Conservation (phyloP, 2,329 filamentous ascomycete genomes). For the Sphaerostilbella broomeana region DNA sequence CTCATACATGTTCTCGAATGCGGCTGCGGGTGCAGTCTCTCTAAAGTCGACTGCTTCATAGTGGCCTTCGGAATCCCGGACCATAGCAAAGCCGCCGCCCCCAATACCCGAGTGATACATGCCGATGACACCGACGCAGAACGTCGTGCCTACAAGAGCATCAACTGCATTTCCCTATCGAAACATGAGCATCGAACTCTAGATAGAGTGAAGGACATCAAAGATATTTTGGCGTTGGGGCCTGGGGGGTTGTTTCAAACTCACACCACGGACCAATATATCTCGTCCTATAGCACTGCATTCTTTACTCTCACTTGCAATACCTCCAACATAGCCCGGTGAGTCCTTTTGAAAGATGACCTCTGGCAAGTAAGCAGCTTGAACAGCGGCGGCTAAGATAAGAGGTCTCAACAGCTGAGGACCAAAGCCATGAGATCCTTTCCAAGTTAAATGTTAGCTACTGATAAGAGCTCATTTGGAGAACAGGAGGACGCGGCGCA, state of each 20-base stretch:
- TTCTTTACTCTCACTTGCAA: conserved; percentile 62
- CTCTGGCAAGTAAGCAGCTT: conserved; percentile 16
- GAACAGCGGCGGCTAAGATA: conserved; percentile 6
- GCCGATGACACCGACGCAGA: conserved; percentile 68
- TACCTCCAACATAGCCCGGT: conserved; percentile 46
- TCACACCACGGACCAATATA: conserved; percentile 47
- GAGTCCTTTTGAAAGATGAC: conserved; percentile 18
- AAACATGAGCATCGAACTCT: neutral
- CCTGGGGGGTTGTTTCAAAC: no score
- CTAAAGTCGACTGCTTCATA: conserved; percentile 89
- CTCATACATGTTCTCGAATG: conserved; percentile 78
- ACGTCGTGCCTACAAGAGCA: conserved; percentile 64
- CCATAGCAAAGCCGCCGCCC: conserved; percentile 84
- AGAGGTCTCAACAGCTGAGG: conserved; percentile 5
- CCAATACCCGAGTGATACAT: conserved; percentile 81
- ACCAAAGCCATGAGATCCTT: neutral
- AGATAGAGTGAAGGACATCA: no score
- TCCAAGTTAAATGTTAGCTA: conserved; percentile 4
- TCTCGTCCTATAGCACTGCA: conserved; percentile 65
- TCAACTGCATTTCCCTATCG: conserved; percentile 66
- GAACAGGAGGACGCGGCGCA: no score
- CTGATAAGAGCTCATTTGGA: no score
- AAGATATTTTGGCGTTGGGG: no score
- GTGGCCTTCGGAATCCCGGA: conserved; percentile 63
- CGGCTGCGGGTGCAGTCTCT: conserved; percentile 77